Percentiles rank a stretch among this genome's conserved stretches.
These are phyloP conservation scores for Lyophyllum shimeji DNA, from an alignment of 768 basidiomycete genomes.

Conservation along the genomic window DNA sequence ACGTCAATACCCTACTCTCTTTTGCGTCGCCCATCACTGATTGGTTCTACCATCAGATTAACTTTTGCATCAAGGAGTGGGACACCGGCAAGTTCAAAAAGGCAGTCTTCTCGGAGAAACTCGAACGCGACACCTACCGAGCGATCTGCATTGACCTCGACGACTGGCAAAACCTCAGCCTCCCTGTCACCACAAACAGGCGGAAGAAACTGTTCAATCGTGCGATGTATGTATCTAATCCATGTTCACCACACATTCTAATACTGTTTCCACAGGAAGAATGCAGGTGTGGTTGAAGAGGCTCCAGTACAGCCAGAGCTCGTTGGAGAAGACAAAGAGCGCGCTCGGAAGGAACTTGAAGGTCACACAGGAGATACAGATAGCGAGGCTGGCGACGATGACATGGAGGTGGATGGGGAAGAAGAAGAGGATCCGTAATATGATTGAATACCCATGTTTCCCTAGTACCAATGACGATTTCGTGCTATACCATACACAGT, in stretches of 20 bases:
- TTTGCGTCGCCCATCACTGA: neutral
- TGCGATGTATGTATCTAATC: neutral
- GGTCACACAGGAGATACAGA: conserved; percentile 14
- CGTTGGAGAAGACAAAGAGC: conserved; percentile 1
- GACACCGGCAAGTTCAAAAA: neutral
- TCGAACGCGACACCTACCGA: neutral
- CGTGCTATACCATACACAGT: too few species aligned
- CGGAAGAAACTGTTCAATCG: conserved; percentile 3
- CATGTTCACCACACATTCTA: neutral
- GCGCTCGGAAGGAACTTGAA: conserved; percentile 8
- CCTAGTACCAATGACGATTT: too few species aligned
- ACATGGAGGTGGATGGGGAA: neutral
- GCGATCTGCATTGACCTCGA: neutral
- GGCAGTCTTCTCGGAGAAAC: neutral
- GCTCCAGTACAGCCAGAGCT: neutral
- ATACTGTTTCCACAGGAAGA: neutral
- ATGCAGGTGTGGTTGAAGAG: neutral
- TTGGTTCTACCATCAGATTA: neutral
- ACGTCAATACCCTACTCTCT: neutral
- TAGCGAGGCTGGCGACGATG: neutral
- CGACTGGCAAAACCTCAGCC: neutral
- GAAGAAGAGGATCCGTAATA: neutral
- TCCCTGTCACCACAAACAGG: neutral
- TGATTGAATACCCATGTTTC: too few species aligned
- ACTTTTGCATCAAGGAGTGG: neutral